phyloP scores from a whole-genome alignment of 164 flowering plant genomes.

The Aristolochia fimbriata region DNA sequence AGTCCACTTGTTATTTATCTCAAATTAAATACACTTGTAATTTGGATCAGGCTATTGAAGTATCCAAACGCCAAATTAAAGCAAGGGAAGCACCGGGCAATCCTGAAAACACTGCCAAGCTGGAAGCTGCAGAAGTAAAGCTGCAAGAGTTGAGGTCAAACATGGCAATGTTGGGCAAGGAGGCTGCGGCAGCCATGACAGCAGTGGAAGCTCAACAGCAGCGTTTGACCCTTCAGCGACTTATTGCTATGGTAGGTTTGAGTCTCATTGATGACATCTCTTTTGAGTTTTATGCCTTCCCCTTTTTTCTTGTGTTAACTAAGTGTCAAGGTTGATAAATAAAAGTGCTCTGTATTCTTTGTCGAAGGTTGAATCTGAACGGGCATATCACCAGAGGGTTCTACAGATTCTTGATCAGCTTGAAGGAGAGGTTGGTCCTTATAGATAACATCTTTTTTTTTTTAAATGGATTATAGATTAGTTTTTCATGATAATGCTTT shows the following conservation, averaged over 20 bases:
- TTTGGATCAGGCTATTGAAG: conserved; percentile 69
- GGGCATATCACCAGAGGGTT: conserved; percentile 62
- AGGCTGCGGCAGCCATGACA: conserved; percentile 91
- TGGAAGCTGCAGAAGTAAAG: conserved; percentile 75
- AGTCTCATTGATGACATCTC: not conserved
- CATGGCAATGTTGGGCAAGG: conserved; percentile 72
- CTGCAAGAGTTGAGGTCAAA: conserved; percentile 80
- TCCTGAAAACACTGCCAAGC: conserved; percentile 44
- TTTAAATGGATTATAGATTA: too few species aligned
- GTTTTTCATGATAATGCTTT: not conserved
- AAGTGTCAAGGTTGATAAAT: not conserved
- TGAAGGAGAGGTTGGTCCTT: conserved; percentile 55
- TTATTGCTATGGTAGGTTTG: conserved; percentile 66
- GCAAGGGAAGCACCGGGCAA: conserved; percentile 58
- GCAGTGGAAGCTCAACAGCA: conserved; percentile 97
- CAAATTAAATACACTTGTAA: too few species aligned
- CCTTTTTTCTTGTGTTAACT: not conserved
- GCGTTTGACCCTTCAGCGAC: conserved; percentile 79
- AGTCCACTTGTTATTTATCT: too few species aligned
- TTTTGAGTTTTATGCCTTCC: too few species aligned
- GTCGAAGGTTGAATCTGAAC: conserved; percentile 82
- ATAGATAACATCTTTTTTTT: not conserved
- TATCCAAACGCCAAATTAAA: conserved; percentile 68
- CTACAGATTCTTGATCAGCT: conserved; percentile 86
- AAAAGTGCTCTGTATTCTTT: not conserved